Evolutionary conservation across 257 asterid genomes (phyloP), one percentile per base, ranked within the genome.

Genomic region (Ballota nigra): DNA sequence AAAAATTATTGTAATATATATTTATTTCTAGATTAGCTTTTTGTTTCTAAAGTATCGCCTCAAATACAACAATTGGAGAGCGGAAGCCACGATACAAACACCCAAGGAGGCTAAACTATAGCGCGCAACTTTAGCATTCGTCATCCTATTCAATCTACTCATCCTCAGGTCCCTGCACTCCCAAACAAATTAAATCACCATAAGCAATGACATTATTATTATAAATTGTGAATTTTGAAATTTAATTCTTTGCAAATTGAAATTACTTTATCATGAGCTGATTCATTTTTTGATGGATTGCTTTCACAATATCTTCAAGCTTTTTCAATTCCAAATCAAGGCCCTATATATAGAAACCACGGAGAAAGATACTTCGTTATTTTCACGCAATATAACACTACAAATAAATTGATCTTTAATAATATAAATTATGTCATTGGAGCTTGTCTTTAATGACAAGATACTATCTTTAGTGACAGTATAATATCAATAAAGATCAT

Each of bases 311-410:
- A 18, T 75, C 88, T 78, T 87, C 86, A 72, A 89, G 91, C 87
- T 83, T 91, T 72, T 68, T 71, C 72, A 91, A 23, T 86, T 88
- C 88, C 53, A 84, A 89, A 49, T 89, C 91, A 77, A 91, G 66
- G 66, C 92, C 96, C 95, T 91, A 74, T 75, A 74, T 75, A 75
- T 5, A 60, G 1, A 19, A 13, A 33, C 33, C 0, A 31, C n/a
- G 31, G 22, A 26, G 38, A 13, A 12, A 24, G 9, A 41, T 5
- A 13, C 51, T 41, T 41, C 16, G 6, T 33, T 33, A 33, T 26
- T 26, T 1, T 26, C 2, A 26, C 2, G 29, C 29, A 26, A n/a
- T n/a, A n/a, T n/a, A n/a, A n/a, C n/a, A n/a, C n/a, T n/a, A n/a
- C n/a, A n/a, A n/a, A n/a, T n/a, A n/a, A n/a, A n/a, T n/a, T n/a